These are phyloP conservation scores for Trypanosoma vivax DNA, from an alignment of 208 protist species.

Conservation along the genomic window DNA sequence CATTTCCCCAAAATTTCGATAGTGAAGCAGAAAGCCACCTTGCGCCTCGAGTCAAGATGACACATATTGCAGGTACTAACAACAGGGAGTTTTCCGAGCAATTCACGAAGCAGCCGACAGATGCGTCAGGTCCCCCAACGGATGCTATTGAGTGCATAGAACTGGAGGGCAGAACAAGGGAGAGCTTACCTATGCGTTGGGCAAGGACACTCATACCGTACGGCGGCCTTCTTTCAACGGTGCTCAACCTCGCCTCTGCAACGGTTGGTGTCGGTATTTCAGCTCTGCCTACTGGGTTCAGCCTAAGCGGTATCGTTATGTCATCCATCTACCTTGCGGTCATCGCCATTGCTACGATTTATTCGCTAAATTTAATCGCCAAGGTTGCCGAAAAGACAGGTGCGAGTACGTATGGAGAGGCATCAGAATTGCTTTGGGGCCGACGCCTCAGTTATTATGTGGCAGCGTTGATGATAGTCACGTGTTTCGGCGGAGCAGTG, in stretches of 20 bases:
- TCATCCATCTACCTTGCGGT: constrained; percentile 24
- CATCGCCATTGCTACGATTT: constrained; percentile 32
- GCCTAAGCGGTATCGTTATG: constrained; percentile 33
- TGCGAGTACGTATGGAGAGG: constrained; percentile 34
- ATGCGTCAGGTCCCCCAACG: too few relatives aligned
- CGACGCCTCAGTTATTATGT: constrained; percentile 10
- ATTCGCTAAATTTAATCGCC: constrained; percentile 35
- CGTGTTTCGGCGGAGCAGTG: constrained; percentile 22
- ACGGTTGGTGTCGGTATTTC: constrained; percentile 58
- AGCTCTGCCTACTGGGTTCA: constrained; percentile 28
- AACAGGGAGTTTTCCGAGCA: too few relatives aligned
- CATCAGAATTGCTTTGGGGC: constrained; percentile 23
- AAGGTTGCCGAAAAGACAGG: constrained; percentile 24
- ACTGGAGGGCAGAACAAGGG: neutral
- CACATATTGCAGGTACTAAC: too few relatives aligned
- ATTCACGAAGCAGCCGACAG: too few relatives aligned
- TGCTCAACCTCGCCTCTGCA: constrained; percentile 47
- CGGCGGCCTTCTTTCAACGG: neutral
- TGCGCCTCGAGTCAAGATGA: too few relatives aligned
- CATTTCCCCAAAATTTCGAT: too few relatives aligned
- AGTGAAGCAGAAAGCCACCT: too few relatives aligned
- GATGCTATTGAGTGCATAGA: too few relatives aligned
- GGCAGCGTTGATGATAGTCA: constrained; percentile 16
- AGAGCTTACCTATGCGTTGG: neutral
- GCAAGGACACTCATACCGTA: neutral